Conservation (phyloP, 805 yeast genomes). For the Yamadazyma sp. region DNA sequence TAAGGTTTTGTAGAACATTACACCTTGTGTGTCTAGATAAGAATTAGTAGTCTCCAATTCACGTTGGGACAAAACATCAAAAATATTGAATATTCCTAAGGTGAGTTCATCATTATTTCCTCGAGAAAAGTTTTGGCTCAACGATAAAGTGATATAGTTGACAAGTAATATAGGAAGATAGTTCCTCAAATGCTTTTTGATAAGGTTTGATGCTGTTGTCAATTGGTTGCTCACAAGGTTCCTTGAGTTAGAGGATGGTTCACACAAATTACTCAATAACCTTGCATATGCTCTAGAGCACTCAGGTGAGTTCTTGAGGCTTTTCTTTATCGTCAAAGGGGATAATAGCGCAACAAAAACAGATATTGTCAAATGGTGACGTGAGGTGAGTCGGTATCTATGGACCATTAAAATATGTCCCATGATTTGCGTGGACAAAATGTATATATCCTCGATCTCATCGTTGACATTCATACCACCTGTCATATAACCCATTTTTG, state of each 20-base stretch:
- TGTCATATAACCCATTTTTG: slow-evolving; percentile 21
- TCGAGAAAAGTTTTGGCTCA: slow-evolving; percentile 49
- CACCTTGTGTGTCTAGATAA: slow-evolving; percentile 66
- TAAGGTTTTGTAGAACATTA: slow-evolving; percentile 62
- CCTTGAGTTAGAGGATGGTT: slow-evolving; percentile 50
- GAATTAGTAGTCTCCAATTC: slow-evolving; percentile 66
- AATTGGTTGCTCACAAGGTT: slow-evolving; percentile 20
- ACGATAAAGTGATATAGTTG: slow-evolving; percentile 55
- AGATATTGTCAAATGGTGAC: slow-evolving; percentile 66
- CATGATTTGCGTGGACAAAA: slow-evolving; percentile 45
- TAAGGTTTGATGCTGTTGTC: slow-evolving; percentile 49
- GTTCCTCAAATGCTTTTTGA: slow-evolving; percentile 62
- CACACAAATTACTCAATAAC: slow-evolving; percentile 67
- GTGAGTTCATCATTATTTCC: slow-evolving; percentile 49
- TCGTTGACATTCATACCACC: background rate
- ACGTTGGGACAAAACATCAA: slow-evolving; percentile 65
- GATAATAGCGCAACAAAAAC: slow-evolving; percentile 52
- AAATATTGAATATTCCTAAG: slow-evolving; percentile 58
- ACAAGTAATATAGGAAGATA: slow-evolving; percentile 59
- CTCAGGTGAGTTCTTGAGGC: slow-evolving; percentile 1
- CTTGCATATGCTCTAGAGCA: slow-evolving; percentile 56
- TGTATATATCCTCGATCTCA: slow-evolving; percentile 31
- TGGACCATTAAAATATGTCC: slow-evolving; percentile 67
- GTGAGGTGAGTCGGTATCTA: slow-evolving; percentile 64
- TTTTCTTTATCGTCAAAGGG: slow-evolving; percentile 26